Evolutionary conservation across 2,329 filamentous ascomycete genomes (phyloP), one percentile per base, ranked within the genome.

Genomic region (Aspergillus piperis): DNA sequence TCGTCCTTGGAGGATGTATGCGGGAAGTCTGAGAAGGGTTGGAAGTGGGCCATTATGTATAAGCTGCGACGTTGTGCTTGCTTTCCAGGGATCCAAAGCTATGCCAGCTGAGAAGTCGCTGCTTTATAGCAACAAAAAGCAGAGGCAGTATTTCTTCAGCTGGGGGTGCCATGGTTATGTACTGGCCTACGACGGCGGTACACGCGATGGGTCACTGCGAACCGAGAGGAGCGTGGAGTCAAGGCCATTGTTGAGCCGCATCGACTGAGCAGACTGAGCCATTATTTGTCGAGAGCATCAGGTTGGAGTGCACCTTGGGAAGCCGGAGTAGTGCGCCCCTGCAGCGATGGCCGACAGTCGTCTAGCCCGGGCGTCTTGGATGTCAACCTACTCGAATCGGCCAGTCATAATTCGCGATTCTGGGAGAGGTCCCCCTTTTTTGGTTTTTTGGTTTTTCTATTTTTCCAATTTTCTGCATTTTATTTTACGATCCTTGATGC

Each of bases 181-280:
- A 56, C 25, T 54, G 17, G 48, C 17, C 19, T 32, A 23, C 23
- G 50, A 42, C 50, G 57, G 57, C 49, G 51, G 41, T 42, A 42
- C 56, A 42, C 8, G 17, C 25, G 51, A 54, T 53, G 30, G 57
- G 21, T 41, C 27, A 38, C 39, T 27, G 49, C 30, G 19, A 44
- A 39, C 53, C 53, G n/a, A 47, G 41, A 55, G 27, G 23, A 55
- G 53, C 53, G 39, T 25, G 23, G 53, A 55, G 39, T 55, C 53
- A 55, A 55, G 53, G 53, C 39, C 53, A 55, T 55, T 55, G 53
- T 55, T 59, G 60, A 62, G 60, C 60, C 60, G 58, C 60, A 62
- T 47, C 36, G 44, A 30, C 13, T 21, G 41, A 21, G 27, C 32
- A 10, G 39, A 56, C 39, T 25, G 47, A 17, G 39, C 41, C 39